Percentiles rank a stretch among this genome's conserved stretches.
Conservation (phyloP, 2,329 filamentous ascomycete species). For the Magnaporthiopsis incrustans region DNA sequence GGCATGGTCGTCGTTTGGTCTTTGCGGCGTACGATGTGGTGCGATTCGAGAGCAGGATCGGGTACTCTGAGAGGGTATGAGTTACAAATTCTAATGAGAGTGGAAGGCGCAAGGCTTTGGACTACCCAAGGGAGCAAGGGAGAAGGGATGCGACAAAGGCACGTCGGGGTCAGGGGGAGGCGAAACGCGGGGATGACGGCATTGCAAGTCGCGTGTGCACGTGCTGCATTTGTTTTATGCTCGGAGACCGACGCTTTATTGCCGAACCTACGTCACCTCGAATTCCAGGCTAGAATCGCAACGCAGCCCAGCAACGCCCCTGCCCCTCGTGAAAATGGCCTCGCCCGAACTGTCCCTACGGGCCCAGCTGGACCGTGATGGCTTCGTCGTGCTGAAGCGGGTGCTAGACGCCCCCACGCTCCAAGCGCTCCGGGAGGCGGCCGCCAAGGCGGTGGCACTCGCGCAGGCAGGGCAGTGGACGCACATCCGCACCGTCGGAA, state of each 20-base stretch:
- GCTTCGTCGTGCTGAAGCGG: conserved; percentile 66
- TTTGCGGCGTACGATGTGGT: too few relatives aligned
- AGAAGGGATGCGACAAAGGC: conserved; percentile 6
- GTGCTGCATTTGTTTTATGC: background rate
- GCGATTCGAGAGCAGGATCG: too few relatives aligned
- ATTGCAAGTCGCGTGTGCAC: background rate
- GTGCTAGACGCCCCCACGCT: conserved; percentile 52
- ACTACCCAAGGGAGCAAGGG: background rate
- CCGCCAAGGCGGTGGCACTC: conserved; percentile 45
- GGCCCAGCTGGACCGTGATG: conserved; percentile 52
- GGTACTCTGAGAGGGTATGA: background rate
- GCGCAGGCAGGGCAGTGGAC: conserved; percentile 71
- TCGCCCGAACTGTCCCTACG: background rate
- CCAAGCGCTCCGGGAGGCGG: conserved; percentile 49
- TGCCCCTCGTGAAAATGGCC: background rate
- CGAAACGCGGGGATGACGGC: background rate
- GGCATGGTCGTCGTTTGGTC: conserved; percentile 24
- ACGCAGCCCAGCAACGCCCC: background rate
- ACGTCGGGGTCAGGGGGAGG: background rate
- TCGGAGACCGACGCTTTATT: background rate
- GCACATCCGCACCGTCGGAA: conserved; percentile 73
- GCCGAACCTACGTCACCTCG: background rate
- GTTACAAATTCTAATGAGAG: too few relatives aligned
- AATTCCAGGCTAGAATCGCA: too few relatives aligned
- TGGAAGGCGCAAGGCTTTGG: too few relatives aligned